These are phyloP conservation scores for Echites panduratus DNA, from an alignment of 257 asterid species.

Conservation along the genomic window DNA sequence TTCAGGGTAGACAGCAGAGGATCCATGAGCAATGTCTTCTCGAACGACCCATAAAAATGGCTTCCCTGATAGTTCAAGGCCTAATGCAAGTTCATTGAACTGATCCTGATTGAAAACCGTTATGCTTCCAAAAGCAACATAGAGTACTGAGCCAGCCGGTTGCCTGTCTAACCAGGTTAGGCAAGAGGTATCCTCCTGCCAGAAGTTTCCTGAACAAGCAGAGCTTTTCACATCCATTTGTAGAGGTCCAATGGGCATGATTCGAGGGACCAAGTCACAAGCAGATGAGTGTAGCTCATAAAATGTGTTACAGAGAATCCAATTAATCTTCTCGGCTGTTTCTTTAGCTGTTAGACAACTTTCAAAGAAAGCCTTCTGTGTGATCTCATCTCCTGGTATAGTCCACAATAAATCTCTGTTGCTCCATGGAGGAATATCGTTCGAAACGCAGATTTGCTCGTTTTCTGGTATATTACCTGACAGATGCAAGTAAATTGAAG, in stretches of 20 bases:
- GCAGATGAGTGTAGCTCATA: constrained; percentile 22
- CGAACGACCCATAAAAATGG: constrained; percentile 33
- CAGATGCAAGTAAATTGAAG: too few relatives aligned
- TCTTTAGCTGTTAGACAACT: neutral
- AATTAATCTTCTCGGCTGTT: neutral
- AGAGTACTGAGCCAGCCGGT: constrained; percentile 15
- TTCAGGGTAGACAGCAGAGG: constrained; percentile 24
- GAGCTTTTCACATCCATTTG: too few relatives aligned
- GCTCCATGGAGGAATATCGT: constrained; percentile 15
- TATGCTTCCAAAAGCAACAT: constrained; percentile 29
- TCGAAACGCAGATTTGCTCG: constrained; percentile 3
- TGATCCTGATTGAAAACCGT: constrained; percentile 13
- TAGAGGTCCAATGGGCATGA: constrained; percentile 29
- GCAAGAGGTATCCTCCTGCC: constrained; percentile 17
- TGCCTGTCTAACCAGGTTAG: constrained; percentile 26
- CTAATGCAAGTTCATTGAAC: constrained; percentile 27
- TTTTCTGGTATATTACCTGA: neutral
- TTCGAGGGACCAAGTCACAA: constrained; percentile 23
- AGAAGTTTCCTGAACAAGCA: constrained; percentile 13
- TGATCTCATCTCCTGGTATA: neutral
- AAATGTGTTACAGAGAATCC: constrained; percentile 14
- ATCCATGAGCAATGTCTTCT: constrained; percentile 25
- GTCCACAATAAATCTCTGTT: constrained; percentile 7
- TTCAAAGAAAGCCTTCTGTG: constrained; percentile 2
- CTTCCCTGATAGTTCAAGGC: constrained; percentile 19